phyloP scores from a whole-genome alignment of 345 rosid genomes.

The Dipteronia dyeriana region DNA sequence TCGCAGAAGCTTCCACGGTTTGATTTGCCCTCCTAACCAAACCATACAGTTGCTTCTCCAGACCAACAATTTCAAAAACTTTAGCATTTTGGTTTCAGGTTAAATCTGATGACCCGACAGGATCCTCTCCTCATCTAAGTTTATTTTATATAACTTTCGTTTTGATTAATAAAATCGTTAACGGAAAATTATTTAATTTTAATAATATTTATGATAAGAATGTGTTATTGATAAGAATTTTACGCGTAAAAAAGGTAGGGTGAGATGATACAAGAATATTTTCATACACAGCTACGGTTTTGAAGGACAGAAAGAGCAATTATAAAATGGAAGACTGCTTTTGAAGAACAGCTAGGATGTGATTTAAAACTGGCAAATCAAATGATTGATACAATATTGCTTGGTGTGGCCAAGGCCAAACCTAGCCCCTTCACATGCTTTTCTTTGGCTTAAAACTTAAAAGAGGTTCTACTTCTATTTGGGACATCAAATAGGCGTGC shows the following conservation, averaged over 20 bases:
- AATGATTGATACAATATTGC: conserved; percentile 26
- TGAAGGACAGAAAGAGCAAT: conserved; percentile 25
- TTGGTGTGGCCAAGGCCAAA: not conserved
- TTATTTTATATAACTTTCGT: no score
- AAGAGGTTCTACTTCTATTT: not conserved
- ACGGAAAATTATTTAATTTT: no score
- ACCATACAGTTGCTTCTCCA: not conserved
- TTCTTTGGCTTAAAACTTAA: not conserved
- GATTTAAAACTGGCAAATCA: conserved; percentile 32
- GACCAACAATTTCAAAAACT: not conserved
- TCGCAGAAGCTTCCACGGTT: not conserved
- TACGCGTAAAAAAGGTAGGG: conserved; percentile 8
- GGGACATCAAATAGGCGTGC: conserved; percentile 9
- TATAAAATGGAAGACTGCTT: conserved; percentile 29
- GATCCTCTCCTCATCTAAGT: not conserved
- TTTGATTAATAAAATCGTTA: no score
- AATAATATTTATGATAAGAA: no score
- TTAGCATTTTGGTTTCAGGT: not conserved
- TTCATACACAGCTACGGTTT: not conserved
- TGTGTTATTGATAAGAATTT: not conserved
- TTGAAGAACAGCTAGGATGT: conserved; percentile 30
- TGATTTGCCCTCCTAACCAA: not conserved
- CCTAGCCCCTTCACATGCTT: conserved; percentile 27
- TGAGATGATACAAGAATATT: not conserved
- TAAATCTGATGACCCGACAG: not conserved